Base-by-base conservation (phyloP, 768 basidiomycete genomes). In the Kwoniella dejecticola region DNA sequence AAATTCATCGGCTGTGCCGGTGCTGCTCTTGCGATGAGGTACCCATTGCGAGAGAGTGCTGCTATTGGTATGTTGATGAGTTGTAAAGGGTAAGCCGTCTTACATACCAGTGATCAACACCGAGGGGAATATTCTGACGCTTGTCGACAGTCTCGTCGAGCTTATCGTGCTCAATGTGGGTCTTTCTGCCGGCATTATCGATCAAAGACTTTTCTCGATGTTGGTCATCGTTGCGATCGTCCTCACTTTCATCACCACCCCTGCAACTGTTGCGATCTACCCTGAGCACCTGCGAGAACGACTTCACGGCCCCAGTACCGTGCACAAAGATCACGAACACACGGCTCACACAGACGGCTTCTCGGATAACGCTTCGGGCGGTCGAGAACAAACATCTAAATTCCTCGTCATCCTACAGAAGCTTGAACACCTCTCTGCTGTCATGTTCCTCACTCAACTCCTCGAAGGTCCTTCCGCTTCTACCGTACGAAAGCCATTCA, bases 141-240 rank as follows among this genome's bases (percentile, higher is more conserved):
- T 26, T 60, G 23, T 58, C 52, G 52, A 54, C 58, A 77, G 79
- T 55, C 83, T 96, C 4, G 90, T 93, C 24, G 91, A 94, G 76
- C 85, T 94, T 27, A 93, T 96, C 65, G 91, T 93, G 7, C 84
- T 94, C 71, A 96, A 96, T 73, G 86, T 94, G 64, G 92, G 92
- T 50, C 82, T 90, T 7, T 77, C 82, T 62, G 89, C 89, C 2
- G 79, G 80, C 12, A 86, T 89, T 57, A 82, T 98, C 48, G 77
- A 81, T 62, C 69, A 77, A 29, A 83, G 85, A 24, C 84, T 88
- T 11, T 91, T 94, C 81, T 89, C 90, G 0, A 92, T 93, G 89
- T 91, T 94, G 65, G 91, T 94, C 62, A 81, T 93, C 19, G 48
- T 85, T 62, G 78, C 88, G 3, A 80, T 91, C 41, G 80, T 91